Base-by-base conservation (phyloP, 208 protist genomes). In the Acanthamoeba divionensis region DNA sequence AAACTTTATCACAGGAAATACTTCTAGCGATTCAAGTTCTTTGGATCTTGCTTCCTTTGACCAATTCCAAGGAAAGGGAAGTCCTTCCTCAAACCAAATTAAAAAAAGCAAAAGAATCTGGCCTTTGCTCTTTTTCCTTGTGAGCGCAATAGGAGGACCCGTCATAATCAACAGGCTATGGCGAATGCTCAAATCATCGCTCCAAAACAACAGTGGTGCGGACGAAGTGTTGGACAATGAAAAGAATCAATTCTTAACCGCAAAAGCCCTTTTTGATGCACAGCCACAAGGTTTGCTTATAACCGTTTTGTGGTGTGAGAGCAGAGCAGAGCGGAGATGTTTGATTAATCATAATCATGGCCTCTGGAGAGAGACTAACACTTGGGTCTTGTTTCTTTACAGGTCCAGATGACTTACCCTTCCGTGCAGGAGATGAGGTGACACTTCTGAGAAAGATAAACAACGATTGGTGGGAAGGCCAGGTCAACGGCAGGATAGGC, bases 401-500 rank as follows among this genome's bases (percentile, higher is more conserved):
- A n/a, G n/a, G n/a, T 21, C 54, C 50, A 36, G 48, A 75, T 66
- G 90, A 92, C 45, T 9, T 92, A 9, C 90, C 63, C 71, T 3
- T 92, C 13, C 48, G 90, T 44, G 89, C 57, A 13, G 90, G 90
- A 33, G 90, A 92, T 90, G 65, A 92, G 47, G 31, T 92, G 7
- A 92, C 55, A 69, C 87, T 92, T n/a, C 48, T 87, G n/a, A 67
- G 57, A 21, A 92, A 75, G 67, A 57, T 67, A 31, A 54, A 80
- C 21, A 24, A 92, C 6, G 86, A 90, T 21, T 93, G 91, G 91
- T 93, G 91, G 91, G 55, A 93, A 41, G 91, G 90, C 10, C 90
- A 93, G 65, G 24, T 69, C 0, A 66, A 92, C 31, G 83, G 85
- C 26, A 33, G 69, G 31, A 38, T 21, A 36, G 91, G 91, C 24